Base-by-base conservation (phyloP, 2,329 filamentous ascomycete genomes). In the Neofusicoccum kwambonambiense region DNA sequence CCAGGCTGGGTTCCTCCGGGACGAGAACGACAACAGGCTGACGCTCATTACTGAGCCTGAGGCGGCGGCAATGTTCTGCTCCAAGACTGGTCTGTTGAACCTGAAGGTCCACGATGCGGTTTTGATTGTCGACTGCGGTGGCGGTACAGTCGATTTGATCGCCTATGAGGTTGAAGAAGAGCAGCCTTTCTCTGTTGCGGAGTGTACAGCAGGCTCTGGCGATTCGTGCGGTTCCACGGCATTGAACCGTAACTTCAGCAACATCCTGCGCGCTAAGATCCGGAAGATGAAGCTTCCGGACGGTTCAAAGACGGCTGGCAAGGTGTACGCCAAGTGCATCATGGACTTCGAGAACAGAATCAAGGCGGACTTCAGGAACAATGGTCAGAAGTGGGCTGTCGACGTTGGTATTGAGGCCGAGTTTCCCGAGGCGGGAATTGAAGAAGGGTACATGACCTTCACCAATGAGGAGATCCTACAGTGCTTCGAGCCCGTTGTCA, bases 291-390 rank as follows among this genome's bases (percentile, higher is more conserved):
- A 98, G 81, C 84, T 99, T 51, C 93, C 95, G 1, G 94, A 98
- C 75, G 94, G 93, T 52, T 97, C 94, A 71, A 96, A 94, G 81
- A 98, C 93, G 2, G 94, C 95, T n/a, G 94, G 94, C 49, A 93
- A 94, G 79, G 95, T 99, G 63, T 98, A 98, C 78, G 94, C 94
- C 70, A 98, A 98, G 82, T 98, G 94, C 78, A 98, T 99, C 80
- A 98, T 98, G 94, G 95, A 99, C 80, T 99, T 99, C 74, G 95
- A 99, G 83, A 98, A 98, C 86, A 86, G 95, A 78, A 97, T 99
- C 86, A 99, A 99, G 85, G 95, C 95, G 57, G 95, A 98, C 79
- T 99, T 99, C 89, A 89, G 95, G 69, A 98, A 98, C 83, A 98
- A 97, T 78, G 93, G 94, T 57, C 94, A 98, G 79, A 98, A 98